Base-by-base conservation (phyloP, 768 basidiomycete genomes). In the Auricularia heimuer region DNA sequence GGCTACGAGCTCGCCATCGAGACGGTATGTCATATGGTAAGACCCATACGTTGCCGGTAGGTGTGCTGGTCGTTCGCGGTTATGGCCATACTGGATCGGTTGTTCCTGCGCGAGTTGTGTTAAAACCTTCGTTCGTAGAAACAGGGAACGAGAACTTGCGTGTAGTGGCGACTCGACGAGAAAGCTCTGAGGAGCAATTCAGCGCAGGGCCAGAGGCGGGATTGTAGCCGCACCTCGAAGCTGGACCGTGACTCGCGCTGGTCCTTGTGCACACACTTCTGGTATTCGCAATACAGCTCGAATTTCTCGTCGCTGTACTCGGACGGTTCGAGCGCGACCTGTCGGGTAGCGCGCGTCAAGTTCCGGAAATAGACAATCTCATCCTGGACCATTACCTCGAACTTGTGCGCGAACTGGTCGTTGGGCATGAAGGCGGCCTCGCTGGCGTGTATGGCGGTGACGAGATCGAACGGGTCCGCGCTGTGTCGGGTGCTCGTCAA, bases 11-110 rank as follows among this genome's bases (percentile, higher is more conserved):
- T 86, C 74, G 3, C 86, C 90, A 69, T 98, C 89, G 33, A 98
- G 73, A 66, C 84, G 82, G 72, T 96, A 97, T 54, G 93, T 76
- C 69, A 94, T 93, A 71, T 98, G 96, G 74, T 93, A 92, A 29
- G 92, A 89, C n/a, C 96, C 96, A 74, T 93, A 98, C 16, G 83
- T 75, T n/a, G 66, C 71, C 0, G 94, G 94, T 10, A 96, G 79
- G 70, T 88, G 81, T 2, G 66, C 65, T 18, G 86, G 83, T 0
- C 80, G 81, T 0, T 73, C 62, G 54, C 61, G 51, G 1, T 71
- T 74, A 4, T 75, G 65, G 42, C 7, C 29, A 72, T 89, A 93
- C 16, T 79, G 80, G 69, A 90, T 94, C 29, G 80, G 76, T 70
- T 84, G 81, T 64, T 69, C 63, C 91, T 92, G 66, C 42, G 54